Percentiles rank a stretch among this genome's conserved stretches.
Evolutionary conservation across 2,329 filamentous ascomycete genomes (phyloP).

Genomic region (Blumeria hordei): DNA sequence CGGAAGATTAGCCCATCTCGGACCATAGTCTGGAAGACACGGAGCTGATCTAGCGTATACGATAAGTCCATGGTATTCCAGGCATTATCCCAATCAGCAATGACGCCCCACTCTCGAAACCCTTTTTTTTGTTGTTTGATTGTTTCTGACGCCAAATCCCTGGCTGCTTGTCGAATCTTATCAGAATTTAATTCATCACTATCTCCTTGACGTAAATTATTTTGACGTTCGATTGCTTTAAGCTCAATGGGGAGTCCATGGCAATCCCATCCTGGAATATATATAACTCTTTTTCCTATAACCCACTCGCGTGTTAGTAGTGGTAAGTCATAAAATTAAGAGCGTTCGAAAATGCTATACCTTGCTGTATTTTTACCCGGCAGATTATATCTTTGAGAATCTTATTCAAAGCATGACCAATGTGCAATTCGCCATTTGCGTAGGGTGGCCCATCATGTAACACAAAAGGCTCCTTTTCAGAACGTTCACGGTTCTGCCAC

Average conservation of each 20-base stretch:
- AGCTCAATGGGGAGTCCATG: slow-evolving; percentile 93
- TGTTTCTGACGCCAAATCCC: slow-evolving; percentile 40
- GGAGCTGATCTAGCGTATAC: slow-evolving; percentile 53
- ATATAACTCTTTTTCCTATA: slow-evolving; percentile 42
- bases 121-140: slow-evolving; percentile 48
- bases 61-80: slow-evolving; percentile 60
- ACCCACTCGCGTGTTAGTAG: background rate
- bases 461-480: slow-evolving; percentile 32
- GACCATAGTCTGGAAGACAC: slow-evolving; percentile 53
- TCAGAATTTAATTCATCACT: slow-evolving; percentile 20
- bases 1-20: slow-evolving; percentile 51
- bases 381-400: slow-evolving; percentile 87
- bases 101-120: slow-evolving; percentile 51
- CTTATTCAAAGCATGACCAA: slow-evolving; percentile 92
- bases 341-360: slow-evolving; percentile 10
- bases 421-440: slow-evolving; percentile 76
- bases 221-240: slow-evolving; percentile 41
- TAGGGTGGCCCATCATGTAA: slow-evolving; percentile 94
- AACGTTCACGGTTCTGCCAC: slow-evolving; percentile 38
- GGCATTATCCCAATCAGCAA: slow-evolving; percentile 54
- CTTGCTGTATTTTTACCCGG: slow-evolving; percentile 56
- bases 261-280: slow-evolving; percentile 90
- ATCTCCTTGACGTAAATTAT: slow-evolving; percentile 7
- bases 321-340: background rate
- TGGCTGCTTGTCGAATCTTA: slow-evolving; percentile 38